Evolutionary conservation across 176 grass and related monocot species (phyloP).

Genomic region (Oryza coarctata): DNA sequence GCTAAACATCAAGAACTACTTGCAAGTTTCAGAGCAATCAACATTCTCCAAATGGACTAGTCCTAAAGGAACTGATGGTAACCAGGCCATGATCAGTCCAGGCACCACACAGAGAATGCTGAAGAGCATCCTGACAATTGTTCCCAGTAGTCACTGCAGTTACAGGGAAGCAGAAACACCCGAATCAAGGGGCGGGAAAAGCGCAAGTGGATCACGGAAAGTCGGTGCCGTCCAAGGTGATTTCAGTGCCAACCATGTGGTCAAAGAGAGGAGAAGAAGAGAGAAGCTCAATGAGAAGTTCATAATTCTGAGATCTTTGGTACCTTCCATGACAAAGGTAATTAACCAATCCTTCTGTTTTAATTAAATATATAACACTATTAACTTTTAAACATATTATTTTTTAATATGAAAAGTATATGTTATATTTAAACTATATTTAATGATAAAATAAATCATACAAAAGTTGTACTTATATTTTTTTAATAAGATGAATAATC

Average conservation of each 20-base stretch:
- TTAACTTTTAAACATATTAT: no score
- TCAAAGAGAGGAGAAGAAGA: constrained; percentile 72
- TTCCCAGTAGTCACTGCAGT: constrained; percentile 20
- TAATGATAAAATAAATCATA: no score
- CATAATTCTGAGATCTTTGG: constrained; percentile 67
- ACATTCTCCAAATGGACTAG: constrained; percentile 63
- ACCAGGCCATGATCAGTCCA: not conserved
- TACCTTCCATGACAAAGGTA: constrained; percentile 94
- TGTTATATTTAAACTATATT: no score
- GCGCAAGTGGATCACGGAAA: constrained; percentile 28
- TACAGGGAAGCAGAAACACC: constrained; percentile 33
- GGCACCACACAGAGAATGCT: constrained; percentile 55
- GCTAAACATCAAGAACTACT: constrained; percentile 14
- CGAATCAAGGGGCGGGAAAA: constrained; percentile 36
- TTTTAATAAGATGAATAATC: no score
- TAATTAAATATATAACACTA: no score
- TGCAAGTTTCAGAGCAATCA: constrained; percentile 38
- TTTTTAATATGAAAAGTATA: no score
- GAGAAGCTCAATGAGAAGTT: constrained; percentile 95
- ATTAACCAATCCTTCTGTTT: not conserved
- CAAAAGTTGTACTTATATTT: no score
- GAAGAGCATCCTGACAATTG: constrained; percentile 47
- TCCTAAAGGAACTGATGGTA: constrained; percentile 13
- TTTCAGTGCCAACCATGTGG: constrained; percentile 64
- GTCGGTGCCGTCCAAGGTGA: constrained; percentile 34